Base-by-base conservation (phyloP, 2,329 filamentous ascomycete genomes). In the Penicillium sp. region DNA sequence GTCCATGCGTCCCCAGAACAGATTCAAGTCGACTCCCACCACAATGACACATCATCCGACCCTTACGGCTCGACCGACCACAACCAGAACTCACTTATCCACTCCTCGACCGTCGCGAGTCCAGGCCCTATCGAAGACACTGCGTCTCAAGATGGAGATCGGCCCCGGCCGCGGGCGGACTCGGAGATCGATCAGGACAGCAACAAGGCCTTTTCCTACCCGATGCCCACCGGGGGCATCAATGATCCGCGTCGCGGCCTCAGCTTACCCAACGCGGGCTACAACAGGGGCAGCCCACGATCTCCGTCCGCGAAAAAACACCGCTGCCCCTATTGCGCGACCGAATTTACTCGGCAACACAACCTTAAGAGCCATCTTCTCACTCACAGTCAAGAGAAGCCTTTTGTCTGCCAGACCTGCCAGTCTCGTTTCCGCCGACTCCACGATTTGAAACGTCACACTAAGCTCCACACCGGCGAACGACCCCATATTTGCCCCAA, bases 331-430 rank as follows among this genome's bases (percentile, higher is more conserved):
- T 96, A 95, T 71, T 99, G 94, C 79, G 85, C 90, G 36, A 96
- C 94, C 5, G 94, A 96, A 66, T 99, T 99, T 64, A 99, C 94
- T 26, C 85, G 94, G 42, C 94, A 97, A 69, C 94, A 97, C 70
- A 97, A 99, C 66, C 82, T 97, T 26, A 99, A 97, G 76, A 96
- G 91, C 63, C 94, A 99, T 75, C 82, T 99, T 52, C 83, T 99
- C 69, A 97, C 94, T 0, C 94, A 97, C 73, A 96, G 92, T 66
- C 93, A 99, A 78, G 94, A 99, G 73, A 99, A 99, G 74, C 94
- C 94, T 0, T 99, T 94, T 68, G 84, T 94, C 26, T 99, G 94
- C 69, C 86, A 90, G 57, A 90, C 89, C n/a, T 99, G 94, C 70
- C 85, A 93, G 63, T 89, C 94, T 72, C 86, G 93, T 47, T 99